A percentile compares a stretch with the other conserved stretches of the same genome.
phyloP scores from a whole-genome alignment of 2,329 filamentous ascomycete species.

The Ophiostoma sp. region DNA sequence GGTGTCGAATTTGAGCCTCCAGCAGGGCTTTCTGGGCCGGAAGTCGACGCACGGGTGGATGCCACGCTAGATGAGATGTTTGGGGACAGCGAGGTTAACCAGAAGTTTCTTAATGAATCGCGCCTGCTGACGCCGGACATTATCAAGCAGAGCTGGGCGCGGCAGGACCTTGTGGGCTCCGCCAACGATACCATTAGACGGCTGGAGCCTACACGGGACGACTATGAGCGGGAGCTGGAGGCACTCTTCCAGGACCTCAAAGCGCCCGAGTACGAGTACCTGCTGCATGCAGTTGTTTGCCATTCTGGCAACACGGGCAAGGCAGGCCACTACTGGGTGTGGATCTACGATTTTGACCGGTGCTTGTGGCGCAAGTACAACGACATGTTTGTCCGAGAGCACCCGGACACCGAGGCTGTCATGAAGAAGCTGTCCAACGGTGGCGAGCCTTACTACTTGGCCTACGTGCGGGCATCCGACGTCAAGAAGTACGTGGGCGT shows the following conservation, averaged over 20 bases:
- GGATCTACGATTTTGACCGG: conserved; percentile 84
- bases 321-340: conserved; percentile 94
- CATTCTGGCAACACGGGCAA: conserved; percentile 69
- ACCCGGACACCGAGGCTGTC: conserved; percentile 65
- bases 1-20: conserved; percentile 35
- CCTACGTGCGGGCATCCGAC: conserved; percentile 38
- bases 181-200: conserved; percentile 17
- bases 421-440: conserved; percentile 66
- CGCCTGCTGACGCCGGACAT: conserved; percentile 12
- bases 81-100: neutral
- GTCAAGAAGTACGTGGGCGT: conserved; percentile 35
- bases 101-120: conserved; percentile 18
- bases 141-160: conserved; percentile 16
- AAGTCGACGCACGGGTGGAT: neutral
- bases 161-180: neutral
- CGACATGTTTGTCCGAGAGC: conserved; percentile 74
- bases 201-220: conserved; percentile 21
- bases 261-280: conserved; percentile 63
- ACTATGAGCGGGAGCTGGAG: conserved; percentile 40
- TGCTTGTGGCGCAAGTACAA: conserved; percentile 92
- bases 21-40: neutral
- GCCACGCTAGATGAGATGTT: neutral
- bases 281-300: conserved; percentile 88
- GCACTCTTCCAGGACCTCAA: conserved; percentile 63
- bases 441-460: conserved; percentile 64